phyloP scores from a whole-genome alignment of 2,329 filamentous ascomycete genomes.

The Diaporthe caulivora region DNA sequence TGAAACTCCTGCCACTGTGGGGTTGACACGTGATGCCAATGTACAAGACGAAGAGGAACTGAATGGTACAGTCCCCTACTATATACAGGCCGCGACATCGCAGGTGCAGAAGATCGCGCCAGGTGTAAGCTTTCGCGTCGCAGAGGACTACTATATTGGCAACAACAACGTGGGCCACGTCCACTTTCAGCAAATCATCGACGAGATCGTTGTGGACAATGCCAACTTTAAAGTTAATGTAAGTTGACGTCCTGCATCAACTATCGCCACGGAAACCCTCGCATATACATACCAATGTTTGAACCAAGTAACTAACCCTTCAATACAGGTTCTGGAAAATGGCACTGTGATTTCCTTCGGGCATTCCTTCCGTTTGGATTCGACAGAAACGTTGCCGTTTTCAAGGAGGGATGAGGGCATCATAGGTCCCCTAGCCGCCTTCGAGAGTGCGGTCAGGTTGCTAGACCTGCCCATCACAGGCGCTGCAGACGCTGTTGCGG shows the following conservation, averaged over 20 bases:
- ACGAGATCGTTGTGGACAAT: not conserved
- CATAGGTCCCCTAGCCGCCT: not conserved
- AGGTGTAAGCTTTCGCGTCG: not conserved
- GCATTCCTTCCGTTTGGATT: not conserved
- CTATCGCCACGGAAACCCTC: not conserved
- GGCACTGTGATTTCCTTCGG: not conserved
- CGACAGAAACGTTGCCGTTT: rapidly evolving
- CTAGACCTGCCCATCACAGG: not conserved
- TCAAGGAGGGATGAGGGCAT: not conserved
- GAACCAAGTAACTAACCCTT: not conserved
- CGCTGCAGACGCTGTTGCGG: not conserved
- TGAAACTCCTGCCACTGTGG: not conserved
- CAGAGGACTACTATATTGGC: not conserved
- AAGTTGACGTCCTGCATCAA: not conserved
- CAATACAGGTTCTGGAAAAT: not conserved
- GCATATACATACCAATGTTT: not conserved
- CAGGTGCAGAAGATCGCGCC: not conserved
- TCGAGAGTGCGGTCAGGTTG: not conserved
- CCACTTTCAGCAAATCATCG: not conserved
- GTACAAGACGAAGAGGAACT: not conserved
- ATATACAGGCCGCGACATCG: not conserved
- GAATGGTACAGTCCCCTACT: not conserved
- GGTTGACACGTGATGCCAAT: not conserved
- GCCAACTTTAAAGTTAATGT: constrained; percentile 3
- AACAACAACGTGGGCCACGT: not conserved